Evolutionary conservation across 495 filamentous ascomycete genomes (phyloP).

Genomic region (Niebla homalea): DNA sequence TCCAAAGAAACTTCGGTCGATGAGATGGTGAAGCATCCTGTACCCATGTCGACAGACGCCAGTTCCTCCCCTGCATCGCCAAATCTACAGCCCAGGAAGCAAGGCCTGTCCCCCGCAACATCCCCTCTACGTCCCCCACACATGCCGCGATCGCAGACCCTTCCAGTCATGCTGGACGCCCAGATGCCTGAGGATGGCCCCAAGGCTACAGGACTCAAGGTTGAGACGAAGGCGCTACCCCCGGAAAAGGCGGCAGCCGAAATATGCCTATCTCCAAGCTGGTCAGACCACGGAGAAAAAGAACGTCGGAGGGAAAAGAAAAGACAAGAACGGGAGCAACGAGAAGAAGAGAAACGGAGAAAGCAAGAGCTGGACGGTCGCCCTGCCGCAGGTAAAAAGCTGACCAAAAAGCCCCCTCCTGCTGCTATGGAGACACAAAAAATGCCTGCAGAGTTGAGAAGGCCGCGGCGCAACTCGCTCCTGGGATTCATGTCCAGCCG

Average conservation of each 20-base stretch:
- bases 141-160: constrained; percentile 11
- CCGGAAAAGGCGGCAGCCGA: constrained; percentile 1
- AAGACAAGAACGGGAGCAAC: constrained; percentile 12
- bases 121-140: constrained; percentile 5
- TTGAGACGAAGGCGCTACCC: not conserved
- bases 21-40: not conserved
- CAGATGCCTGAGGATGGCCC: not conserved
- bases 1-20: not conserved
- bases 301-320: constrained; percentile 14
- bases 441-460: constrained; percentile 14
- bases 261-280: constrained; percentile 18
- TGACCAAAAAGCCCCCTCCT: constrained; percentile 18
- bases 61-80: constrained; percentile 1
- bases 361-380: constrained; percentile 16
- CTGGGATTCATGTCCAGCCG: constrained; percentile 11
- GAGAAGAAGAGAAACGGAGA: constrained; percentile 10
- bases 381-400: constrained; percentile 8
- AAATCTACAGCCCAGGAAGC: not conserved
- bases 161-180: constrained; percentile 4
- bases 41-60: not conserved
- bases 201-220: not conserved
- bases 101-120: not conserved
- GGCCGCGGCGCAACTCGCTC: constrained; percentile 11
- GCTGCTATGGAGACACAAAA: constrained; percentile 21
- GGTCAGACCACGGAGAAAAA: constrained; percentile 18